phyloP scores from a whole-genome alignment of 768 basidiomycete genomes.

The Serpula lacrymans region DNA sequence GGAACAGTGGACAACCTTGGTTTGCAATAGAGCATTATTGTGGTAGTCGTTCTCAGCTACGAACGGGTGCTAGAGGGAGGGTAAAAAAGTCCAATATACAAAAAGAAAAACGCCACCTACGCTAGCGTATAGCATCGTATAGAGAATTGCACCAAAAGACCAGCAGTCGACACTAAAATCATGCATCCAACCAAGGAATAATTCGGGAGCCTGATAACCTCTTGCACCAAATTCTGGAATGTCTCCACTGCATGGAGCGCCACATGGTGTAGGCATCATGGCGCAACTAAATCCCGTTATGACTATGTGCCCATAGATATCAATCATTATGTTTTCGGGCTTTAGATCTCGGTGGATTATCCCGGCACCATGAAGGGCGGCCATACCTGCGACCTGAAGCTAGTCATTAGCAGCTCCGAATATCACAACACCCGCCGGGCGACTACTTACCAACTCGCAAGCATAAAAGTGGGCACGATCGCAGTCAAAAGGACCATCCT shows the following conservation, averaged over 20 bases:
- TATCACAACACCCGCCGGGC: neutral
- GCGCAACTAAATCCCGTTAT: slow-evolving; percentile 42
- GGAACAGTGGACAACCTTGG: slow-evolving; percentile 31
- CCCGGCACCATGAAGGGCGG: slow-evolving; percentile 39
- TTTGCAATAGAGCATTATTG: slow-evolving; percentile 26
- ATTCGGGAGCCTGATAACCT: slow-evolving; percentile 49
- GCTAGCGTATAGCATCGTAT: slow-evolving; percentile 46
- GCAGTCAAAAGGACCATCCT: slow-evolving; percentile 31
- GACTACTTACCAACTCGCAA: slow-evolving; percentile 44
- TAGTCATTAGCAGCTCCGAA: neutral
- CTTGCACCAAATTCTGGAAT: slow-evolving; percentile 3
- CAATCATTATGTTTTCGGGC: slow-evolving; percentile 44
- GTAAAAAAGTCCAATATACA: neutral
- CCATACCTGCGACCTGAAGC: slow-evolving; percentile 37
- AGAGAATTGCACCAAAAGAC: slow-evolving; percentile 53
- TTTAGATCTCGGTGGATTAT: slow-evolving; percentile 46
- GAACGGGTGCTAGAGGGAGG: slow-evolving; percentile 40
- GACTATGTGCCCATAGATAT: slow-evolving; percentile 42
- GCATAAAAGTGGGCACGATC: slow-evolving; percentile 41
- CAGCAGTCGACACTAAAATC: slow-evolving; percentile 54
- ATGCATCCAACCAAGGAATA: slow-evolving; percentile 52
- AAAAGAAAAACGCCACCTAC: slow-evolving; percentile 27
- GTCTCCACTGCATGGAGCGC: slow-evolving; percentile 4
- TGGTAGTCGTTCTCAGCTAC: slow-evolving; percentile 10
- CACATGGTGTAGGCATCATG: slow-evolving; percentile 14